These are phyloP conservation scores for Debaryomyces fabryi DNA, from an alignment of 1,139 yeast species.

Conservation along the genomic window DNA sequence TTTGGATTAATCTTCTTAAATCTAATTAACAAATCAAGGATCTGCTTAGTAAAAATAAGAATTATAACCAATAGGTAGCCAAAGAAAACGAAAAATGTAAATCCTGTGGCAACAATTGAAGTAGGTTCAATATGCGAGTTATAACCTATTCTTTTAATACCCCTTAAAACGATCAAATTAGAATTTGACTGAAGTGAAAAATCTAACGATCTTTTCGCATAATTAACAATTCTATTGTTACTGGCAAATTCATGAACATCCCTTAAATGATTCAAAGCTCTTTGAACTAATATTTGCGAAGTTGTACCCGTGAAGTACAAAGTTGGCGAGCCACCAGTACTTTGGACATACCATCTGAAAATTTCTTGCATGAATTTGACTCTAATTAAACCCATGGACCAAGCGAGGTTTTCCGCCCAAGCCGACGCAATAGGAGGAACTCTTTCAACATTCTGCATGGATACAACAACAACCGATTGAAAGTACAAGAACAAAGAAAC, in stretches of 20 bases:
- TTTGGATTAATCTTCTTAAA: slow-evolving; percentile 50
- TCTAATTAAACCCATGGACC: slow-evolving; percentile 83
- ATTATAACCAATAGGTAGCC: slow-evolving; percentile 55
- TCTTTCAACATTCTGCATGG: slow-evolving; percentile 72
- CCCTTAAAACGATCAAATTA: slow-evolving; percentile 66
- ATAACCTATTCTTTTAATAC: slow-evolving; percentile 73
- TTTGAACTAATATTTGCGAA: slow-evolving; percentile 66
- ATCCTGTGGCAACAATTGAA: slow-evolving; percentile 73
- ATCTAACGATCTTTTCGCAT: slow-evolving; percentile 30
- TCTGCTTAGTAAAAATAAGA: slow-evolving; percentile 54
- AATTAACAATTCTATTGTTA: slow-evolving; percentile 11
- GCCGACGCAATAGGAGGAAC: slow-evolving; percentile 81
- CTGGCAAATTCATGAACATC: slow-evolving; percentile 26
- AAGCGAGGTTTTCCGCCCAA: slow-evolving; percentile 80
- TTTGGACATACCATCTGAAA: slow-evolving; percentile 78
- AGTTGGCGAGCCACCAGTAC: slow-evolving; percentile 76
- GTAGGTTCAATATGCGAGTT: slow-evolving; percentile 71
- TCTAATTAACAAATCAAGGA: slow-evolving; percentile 47
- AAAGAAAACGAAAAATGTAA: slow-evolving; percentile 70
- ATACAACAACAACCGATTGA: slow-evolving; percentile 73
- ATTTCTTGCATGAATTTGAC: slow-evolving; percentile 72
- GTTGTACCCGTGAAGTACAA: slow-evolving; percentile 59
- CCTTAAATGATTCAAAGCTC: slow-evolving; percentile 44
- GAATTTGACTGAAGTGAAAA: slow-evolving; percentile 38
- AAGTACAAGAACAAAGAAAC: slow-evolving; percentile 73